Evolutionary conservation across 768 basidiomycete species (phyloP), one percentile per base, ranked within the genome.

Genomic region (Auriscalpium microsporum): DNA sequence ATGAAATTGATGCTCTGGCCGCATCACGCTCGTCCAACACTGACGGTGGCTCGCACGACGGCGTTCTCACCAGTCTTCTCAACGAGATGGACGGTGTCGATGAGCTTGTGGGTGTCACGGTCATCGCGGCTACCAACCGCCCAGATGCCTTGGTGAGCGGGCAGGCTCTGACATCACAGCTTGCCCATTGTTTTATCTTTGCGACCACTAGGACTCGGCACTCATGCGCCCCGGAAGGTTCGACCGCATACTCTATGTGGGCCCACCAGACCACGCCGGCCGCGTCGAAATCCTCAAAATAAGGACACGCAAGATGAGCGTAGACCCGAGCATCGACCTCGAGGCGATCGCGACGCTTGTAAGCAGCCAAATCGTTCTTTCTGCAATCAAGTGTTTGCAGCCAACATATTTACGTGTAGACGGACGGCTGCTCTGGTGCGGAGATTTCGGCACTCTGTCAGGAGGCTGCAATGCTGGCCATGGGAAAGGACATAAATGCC

Each of bases 41-140:
- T 8, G 79, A 82, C 14, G 71, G 72, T 2, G 83, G 83, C 44
- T 68, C 73, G 0, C 87, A 93, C 62, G 87, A 91, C 62, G 94
- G 96, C 8, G 92, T 97, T 11, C 77, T 99, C 8, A 94, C 94
- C 1, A 95, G 85, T 57, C 75, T 99, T 11, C 68, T 99, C 54
- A 98, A 95, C 65, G 96, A 99, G 67, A 98, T 98, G 93, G 96
- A 98, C 65, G 96, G 96, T 17, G 89, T 98, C 0, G 91, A 97
- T 69, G 93, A 95, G 70, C 75, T 98, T 17, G 75, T 87, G 16
- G 94, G 94, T 0, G 96, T 99, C n/a, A 94, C 91, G 0, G 82
- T 97, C 36, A 81, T 99, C 10, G 96, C 93, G 1, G 96, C 96
- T 0, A 99, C 96, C 11, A 98, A 99, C 67, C 73, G 94, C 55